phyloP scores from a whole-genome alignment of 306 rosid genomes.

The Urtica urens region DNA sequence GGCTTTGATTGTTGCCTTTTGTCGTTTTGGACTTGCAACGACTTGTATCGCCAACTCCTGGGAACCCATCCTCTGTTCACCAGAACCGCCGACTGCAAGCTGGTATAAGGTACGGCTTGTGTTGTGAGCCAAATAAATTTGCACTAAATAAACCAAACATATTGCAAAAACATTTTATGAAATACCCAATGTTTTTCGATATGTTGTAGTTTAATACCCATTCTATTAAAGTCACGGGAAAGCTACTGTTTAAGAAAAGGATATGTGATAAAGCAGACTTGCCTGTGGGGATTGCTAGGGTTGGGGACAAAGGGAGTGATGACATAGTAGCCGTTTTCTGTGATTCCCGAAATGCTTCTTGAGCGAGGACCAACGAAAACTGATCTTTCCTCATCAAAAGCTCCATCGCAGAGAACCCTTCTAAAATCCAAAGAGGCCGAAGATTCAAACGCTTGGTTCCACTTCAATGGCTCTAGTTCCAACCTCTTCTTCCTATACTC shows the following conservation, averaged over 20 bases:
- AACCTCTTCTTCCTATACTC: slow-evolving; percentile 64
- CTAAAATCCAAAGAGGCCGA: slow-evolving; percentile 70
- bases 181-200: no score
- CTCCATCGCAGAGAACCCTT: slow-evolving; percentile 55
- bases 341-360: slow-evolving; percentile 92
- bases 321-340: slow-evolving; percentile 85
- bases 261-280: slow-evolving; percentile 10
- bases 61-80: slow-evolving; percentile 99
- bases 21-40: slow-evolving; percentile 27
- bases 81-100: slow-evolving; percentile 52
- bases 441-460: slow-evolving; percentile 35
- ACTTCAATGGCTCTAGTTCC: slow-evolving; percentile 59
- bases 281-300: slow-evolving; percentile 51
- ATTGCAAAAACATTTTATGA: not conserved
- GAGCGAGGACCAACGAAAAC: slow-evolving; percentile 91
- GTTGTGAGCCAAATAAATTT: slow-evolving; percentile 15
- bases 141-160: not conserved
- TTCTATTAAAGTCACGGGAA: not conserved
- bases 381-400: slow-evolving; percentile 65
- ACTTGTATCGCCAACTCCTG: slow-evolving; percentile 72
- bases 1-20: slow-evolving; percentile 23
- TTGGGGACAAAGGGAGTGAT: slow-evolving; percentile 75
- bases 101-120: slow-evolving; percentile 25
- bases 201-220: not conserved
- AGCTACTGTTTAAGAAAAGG: slow-evolving; percentile 3